Evolutionary conservation across 441 rosid species (phyloP), one percentile per base, ranked within the genome.

Genomic region (Populus hybrid): DNA sequence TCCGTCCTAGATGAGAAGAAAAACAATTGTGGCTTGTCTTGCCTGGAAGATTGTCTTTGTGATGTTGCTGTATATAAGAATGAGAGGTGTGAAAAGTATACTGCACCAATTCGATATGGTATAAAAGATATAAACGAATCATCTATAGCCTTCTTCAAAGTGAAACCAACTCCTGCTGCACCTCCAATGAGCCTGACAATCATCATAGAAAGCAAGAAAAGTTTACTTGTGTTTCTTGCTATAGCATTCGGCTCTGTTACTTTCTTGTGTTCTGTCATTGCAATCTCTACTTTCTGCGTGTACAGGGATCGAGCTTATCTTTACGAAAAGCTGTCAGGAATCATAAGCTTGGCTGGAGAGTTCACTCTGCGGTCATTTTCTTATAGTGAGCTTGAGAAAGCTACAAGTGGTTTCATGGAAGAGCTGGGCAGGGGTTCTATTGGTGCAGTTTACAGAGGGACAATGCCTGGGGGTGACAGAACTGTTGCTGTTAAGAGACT

Each of bases 1-100:
- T 73, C 72, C 42, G 26, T 8, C 11, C 42, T 7, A 28, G 3
- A 10, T 12, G 6, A n/a, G 65, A 24, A 34, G 11, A 67, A 2
- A 59, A 76, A 76, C 70, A 59, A 32, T 1, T 82, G 85, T 24
- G n/a, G 71, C n/a, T 21, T 3, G 50, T 70, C 78, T 18, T 82
- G 85, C 74, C 38, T 23, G 57, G 70, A 59, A 24, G 79, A 77
- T 38, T 77, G 79, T 36, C 24, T 35, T 0, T 79, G 85, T 57
- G 76, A 68, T 63, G 79, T 78, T 26, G 81, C 34, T n/a, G 24
- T 65, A n/a, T 77, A 69, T 24, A 6, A 0, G 0, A 0, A 8
- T 23, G 76, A n/a, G n/a, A 46, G 4, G 10, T 82, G 82, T 73
- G 14, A 7, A 21, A 79, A 65, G 63, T 72, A 73, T 21, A 74